Evolutionary conservation across 192 early-diverging fungal species (phyloP), one percentile per base, ranked within the genome.

Genomic region (Ambispora gerdemannii): DNA sequence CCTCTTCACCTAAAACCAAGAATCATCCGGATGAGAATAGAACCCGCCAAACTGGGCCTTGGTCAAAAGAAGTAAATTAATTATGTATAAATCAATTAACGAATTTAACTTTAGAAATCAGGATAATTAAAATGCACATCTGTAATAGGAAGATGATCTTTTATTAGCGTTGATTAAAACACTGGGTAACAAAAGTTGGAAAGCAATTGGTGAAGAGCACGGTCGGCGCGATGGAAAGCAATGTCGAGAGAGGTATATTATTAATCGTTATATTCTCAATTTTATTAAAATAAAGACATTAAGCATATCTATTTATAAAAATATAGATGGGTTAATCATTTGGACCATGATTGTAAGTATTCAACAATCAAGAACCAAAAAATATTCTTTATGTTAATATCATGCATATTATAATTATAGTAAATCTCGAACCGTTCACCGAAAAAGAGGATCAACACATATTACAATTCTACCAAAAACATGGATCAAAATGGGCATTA

Each of bases 241-340:
- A 70, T 70, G 68, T 70, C 68, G 68, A 4, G 68, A 70, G 59
- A n/a, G 68, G 68, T 70, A 70, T 20, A 11, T 51, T 52, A n/a
- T n/a, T n/a, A n/a, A n/a, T n/a, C n/a, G n/a, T n/a, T n/a, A 43
- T 13, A 13, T n/a, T 60, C 31, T n/a, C 25, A 60, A 19, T 60
- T 60, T 19, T 8, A 4, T 17, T 32, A 31, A n/a, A 4, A 2
- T 11, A 30, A 24, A 19, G 3, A 11, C 55, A 0, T 25, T 28
- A 7, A 22, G 15, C 32, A 8, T 28, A 4, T 34, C 3, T 13
- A 25, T 25, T 65, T 49, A 47, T 27, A 25, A 30, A 64, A 47
- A 22, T 49, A 25, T 62, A 17, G 17, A 25, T 32, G 19, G 7
- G 24, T 20, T 17, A 20, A 20, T 53, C 24, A 53, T 20, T 20